Evolutionary conservation across 306 rosid species (phyloP), one percentile per base, ranked within the genome.

Genomic region (Betula pendula): DNA sequence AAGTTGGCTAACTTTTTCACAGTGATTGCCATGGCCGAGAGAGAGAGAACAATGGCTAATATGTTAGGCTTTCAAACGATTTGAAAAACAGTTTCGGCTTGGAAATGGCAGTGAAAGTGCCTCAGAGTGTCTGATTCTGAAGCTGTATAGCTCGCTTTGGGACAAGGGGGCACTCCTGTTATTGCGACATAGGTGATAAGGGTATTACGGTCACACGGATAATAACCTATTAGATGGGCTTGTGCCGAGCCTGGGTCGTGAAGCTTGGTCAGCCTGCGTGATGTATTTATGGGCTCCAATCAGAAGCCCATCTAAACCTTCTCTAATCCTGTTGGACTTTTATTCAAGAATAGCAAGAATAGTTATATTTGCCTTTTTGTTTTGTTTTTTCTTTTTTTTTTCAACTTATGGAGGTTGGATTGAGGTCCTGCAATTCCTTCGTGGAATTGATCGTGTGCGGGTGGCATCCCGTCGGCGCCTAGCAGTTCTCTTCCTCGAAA

Each of bases 1-100:
- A 87, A 67, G 31, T 79, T 13, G 60, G 76, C 73, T n/a, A 79
- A 12, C 77, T 84, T 89, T 82, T 58, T 70, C 17, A 84, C 79
- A 78, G 66, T 69, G 16, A 69, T 31, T 43, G 80, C 70, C 82
- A 81, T 87, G n/a, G 44, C 68, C 27, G 14, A 12, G 15, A 20
- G 12, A 45, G 15, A 44, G 47, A 19, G 33, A 31, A 31, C 22
- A 62, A 62, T 62, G 43, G 38, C n/a, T 14, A 8, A 12, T 14
- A 59, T 8, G 69, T 63, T 16, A 17, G 33, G 25, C 15, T 71
- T 29, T 17, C 9, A 8, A 56, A 33, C 25, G 22, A 49, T 24
- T 49, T 49, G 47, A 20, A 35, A 52, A 53, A 25, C 53, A 49
- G 6, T 65, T 65, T 35, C 48, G 0, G 25, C 38, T 65, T 3